Evolutionary conservation across 2,329 filamentous ascomycete species (phyloP), one percentile per base, ranked within the genome.

Genomic region (Xylaria sp.): DNA sequence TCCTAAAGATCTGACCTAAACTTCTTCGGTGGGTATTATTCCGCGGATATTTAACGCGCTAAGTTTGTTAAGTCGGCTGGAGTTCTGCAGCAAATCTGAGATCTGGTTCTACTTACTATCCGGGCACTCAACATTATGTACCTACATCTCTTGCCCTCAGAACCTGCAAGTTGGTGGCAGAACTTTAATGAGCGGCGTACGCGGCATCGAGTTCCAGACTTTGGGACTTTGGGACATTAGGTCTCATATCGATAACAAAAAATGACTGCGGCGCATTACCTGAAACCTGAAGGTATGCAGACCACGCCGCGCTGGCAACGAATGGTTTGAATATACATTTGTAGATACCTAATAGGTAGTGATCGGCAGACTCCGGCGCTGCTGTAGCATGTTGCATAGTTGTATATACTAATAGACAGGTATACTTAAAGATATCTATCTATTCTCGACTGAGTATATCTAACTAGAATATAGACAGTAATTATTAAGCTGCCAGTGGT

Each of bases 261-360:
- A 45, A 19, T 17, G n/a, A 61, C 48, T 12, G 30, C 32, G 45
- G 27, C 42, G 30, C 66, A 69, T 36, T 11, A 67, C 64, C 64
- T 67, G 67, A 67, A 69, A 69, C 67, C 45, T 48, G 59, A 34
- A 39, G 34, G 59, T 48, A 58, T 53, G 34, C n/a, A 47, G 56
- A 68, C 58, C 47, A 53, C 47, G 39, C 32, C 58, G 24, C 48
- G 48, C 32, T 61, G n/a, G 30, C 45, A 60, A 54, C 48, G 39
- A 61, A 19, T 9, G 11, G 58, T 27, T 39, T 53, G 47, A 39
- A 27, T n/a, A 14, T 4, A 54, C 24, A 3, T 19, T 32, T 53
- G 30, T 27, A 3, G 21, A 17, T 48, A 9, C n/a, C 3, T 48
- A 24, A 11, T 60, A 50, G 39, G 36, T 24, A 47, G 24, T 34